phyloP scores from a whole-genome alignment of 805 yeast genomes.

The Candida stauntonica region DNA sequence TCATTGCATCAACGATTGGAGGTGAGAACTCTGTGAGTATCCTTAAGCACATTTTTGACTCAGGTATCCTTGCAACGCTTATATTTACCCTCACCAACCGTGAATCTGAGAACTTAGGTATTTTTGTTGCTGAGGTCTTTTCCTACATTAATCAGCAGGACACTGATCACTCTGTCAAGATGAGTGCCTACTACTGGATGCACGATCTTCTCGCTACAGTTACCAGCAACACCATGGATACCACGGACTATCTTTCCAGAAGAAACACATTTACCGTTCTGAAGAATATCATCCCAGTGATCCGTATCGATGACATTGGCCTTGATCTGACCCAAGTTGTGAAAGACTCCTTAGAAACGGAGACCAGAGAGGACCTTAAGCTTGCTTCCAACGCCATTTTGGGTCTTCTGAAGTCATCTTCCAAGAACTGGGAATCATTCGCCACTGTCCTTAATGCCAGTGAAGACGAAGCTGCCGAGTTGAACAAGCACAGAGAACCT shows the following conservation, averaged over 20 bases:
- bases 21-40: slow-evolving; percentile 37
- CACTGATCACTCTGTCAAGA: slow-evolving; percentile 29
- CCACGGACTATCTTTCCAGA: slow-evolving; percentile 68
- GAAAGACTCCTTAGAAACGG: slow-evolving; percentile 44
- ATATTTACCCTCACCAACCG: slow-evolving; percentile 65
- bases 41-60: slow-evolving; percentile 44
- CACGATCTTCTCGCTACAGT: slow-evolving; percentile 34
- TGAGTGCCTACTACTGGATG: slow-evolving; percentile 52
- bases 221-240: slow-evolving; percentile 24
- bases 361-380: slow-evolving; percentile 74
- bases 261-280: slow-evolving; percentile 76
- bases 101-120: slow-evolving; percentile 80
- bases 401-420: slow-evolving; percentile 58
- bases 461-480: slow-evolving; percentile 36
- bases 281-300: slow-evolving; percentile 61
- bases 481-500: slow-evolving; percentile 16
- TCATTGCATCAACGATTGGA: slow-evolving; percentile 49
- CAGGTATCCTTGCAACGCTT: slow-evolving; percentile 48
- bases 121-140: slow-evolving; percentile 60
- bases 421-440: slow-evolving; percentile 44
- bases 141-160: slow-evolving; percentile 38
- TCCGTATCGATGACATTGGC: slow-evolving; percentile 56
- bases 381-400: slow-evolving; percentile 69
- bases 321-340: slow-evolving; percentile 44
- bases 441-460: slow-evolving; percentile 54